phyloP scores from a whole-genome alignment of 441 rosid genomes.

The Populus hybrid region DNA sequence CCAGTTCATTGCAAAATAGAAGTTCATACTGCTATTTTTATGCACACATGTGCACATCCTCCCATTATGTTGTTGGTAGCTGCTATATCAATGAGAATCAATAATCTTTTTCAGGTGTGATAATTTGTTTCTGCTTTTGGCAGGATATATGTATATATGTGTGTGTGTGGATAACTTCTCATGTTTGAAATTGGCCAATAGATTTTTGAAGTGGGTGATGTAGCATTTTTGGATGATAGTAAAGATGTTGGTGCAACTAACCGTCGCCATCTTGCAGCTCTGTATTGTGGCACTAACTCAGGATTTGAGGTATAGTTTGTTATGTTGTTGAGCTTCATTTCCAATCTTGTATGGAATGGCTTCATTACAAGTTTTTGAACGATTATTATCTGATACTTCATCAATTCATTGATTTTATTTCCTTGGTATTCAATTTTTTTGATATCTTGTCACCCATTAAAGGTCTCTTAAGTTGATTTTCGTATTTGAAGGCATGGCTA shows the following conservation, averaged over 20 bases:
- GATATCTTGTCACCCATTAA: no score
- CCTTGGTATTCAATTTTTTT: not conserved
- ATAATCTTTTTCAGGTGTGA: not conserved
- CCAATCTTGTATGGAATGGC: not conserved
- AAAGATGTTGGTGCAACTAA: conserved; percentile 87
- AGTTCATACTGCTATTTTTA: not conserved
- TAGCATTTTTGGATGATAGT: conserved; percentile 52
- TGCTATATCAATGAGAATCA: not conserved
- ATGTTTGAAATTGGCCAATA: conserved; percentile 23
- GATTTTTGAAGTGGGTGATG: conserved; percentile 88
- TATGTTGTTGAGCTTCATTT: not conserved
- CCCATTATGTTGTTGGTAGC: not conserved
- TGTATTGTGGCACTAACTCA: conserved; percentile 86
- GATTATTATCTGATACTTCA: not conserved
- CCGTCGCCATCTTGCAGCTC: conserved; percentile 65
- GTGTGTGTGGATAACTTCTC: conserved; percentile 2
- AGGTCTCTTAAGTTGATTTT: not conserved
- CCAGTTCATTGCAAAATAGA: not conserved
- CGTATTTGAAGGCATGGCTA: not conserved
- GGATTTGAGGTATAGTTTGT: conserved; percentile 82
- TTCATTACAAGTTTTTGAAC: not conserved
- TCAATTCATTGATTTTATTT: not conserved
- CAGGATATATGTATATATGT: not conserved
- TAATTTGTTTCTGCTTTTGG: not conserved
- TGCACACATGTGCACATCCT: not conserved